Evolutionary conservation across 129 eudicot species (phyloP), one percentile per base, ranked within the genome.

Genomic region (Cynara cardunculus): DNA sequence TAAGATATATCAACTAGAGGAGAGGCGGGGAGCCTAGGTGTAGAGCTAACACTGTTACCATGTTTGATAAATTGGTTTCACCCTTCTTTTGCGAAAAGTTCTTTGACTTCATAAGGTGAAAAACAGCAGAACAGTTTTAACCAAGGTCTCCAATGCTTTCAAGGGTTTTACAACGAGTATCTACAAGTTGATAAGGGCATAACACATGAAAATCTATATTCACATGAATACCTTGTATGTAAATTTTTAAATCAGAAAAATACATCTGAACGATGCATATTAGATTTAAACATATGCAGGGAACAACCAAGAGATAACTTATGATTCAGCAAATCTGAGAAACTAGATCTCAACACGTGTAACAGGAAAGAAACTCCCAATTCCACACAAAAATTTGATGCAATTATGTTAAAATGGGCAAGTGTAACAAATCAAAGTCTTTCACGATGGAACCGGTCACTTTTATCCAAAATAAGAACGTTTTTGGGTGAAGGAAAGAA

Each of bases 161-260:
- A 32, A 14, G 61, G 75, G 25, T 31, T 69, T 71, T 11, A 79
- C 39, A 71, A 62, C 53, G 65, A 56, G 65, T 18, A 14, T 56
- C 64, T 56, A 56, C 65, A 56, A 56, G 65, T 56, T 27, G 71
- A 75, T 21, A 75, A n/a, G 30, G 13, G 71, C n/a, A 61, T 75
- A 30, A 75, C 79, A 62, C 39, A 74, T 8, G 16, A 26, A 3
- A 32, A 59, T 25, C 30, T 76, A 2, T 59, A 59, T 30, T 64
- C 10, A 31, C 24, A 28, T 59, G 46, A 61, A 59, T 30, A 76
- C 56, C 64, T 59, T 56, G 13, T 67, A 11, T 59, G 32, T 28
- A 19, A 19, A 30, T 31, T 46, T 27, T 56, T 27, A 59, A 75
- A 24, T 24, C 18, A 73, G 62, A 37, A n/a, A 56, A 27, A 75